Conservation (phyloP, 768 basidiomycete genomes). For the Rubroboletus satanas region DNA sequence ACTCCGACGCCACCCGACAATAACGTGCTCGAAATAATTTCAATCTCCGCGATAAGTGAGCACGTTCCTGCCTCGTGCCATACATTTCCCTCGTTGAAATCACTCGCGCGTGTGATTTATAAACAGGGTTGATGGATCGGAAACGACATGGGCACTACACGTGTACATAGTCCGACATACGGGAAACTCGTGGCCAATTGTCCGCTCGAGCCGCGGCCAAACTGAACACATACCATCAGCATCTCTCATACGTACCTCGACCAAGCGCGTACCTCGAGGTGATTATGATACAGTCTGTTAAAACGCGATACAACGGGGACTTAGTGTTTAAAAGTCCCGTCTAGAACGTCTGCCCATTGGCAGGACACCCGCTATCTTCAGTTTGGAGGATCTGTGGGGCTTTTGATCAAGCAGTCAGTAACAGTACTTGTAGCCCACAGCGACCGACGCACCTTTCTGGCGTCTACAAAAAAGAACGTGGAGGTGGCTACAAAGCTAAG, state of each 20-base stretch:
- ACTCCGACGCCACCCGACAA: slow-evolving; percentile 20
- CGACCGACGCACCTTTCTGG: slow-evolving; percentile 22
- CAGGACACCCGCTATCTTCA: not conserved
- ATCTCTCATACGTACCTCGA: not conserved
- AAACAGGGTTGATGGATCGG: not conserved
- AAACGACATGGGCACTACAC: slow-evolving; percentile 9
- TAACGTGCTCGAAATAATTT: not conserved
- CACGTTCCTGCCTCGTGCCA: slow-evolving; percentile 22
- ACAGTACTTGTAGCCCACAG: not conserved
- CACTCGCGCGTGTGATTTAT: slow-evolving; percentile 17
- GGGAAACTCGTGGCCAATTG: not conserved
- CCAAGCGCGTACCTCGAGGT: slow-evolving; percentile 9
- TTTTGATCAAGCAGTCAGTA: slow-evolving; percentile 9
- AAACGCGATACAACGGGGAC: slow-evolving; percentile 17
- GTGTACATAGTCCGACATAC: slow-evolving; percentile 12
- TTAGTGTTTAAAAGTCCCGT: slow-evolving; percentile 27
- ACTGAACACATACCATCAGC: not conserved
- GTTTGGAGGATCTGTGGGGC: slow-evolving; percentile 20
- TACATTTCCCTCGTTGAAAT: slow-evolving; percentile 21
- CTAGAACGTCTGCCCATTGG: slow-evolving; percentile 2
- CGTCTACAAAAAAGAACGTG: slow-evolving; percentile 31
- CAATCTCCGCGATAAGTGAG: slow-evolving; percentile 5
- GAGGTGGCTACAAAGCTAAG: slow-evolving; percentile 27
- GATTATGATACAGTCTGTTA: slow-evolving; percentile 21
- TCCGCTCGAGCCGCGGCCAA: slow-evolving; percentile 3